Evolutionary conservation across 2,329 filamentous ascomycete species (phyloP), one percentile per base, ranked within the genome.

Genomic region (Diplodia sapinea): DNA sequence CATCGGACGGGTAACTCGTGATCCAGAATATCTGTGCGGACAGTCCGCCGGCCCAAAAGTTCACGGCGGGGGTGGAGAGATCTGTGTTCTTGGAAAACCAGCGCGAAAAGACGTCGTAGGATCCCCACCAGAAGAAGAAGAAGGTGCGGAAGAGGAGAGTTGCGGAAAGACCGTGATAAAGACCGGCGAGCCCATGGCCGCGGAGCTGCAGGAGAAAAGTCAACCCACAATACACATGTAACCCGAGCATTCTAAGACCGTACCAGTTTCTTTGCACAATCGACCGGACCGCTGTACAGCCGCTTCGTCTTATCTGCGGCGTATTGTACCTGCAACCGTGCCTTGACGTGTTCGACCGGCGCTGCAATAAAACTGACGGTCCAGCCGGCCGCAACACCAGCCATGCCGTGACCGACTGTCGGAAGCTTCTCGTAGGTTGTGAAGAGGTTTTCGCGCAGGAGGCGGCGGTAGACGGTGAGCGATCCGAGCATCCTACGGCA

Each of bases 111-210:
- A 97, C 73, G 74, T 97, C 94, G 82, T 99, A 99, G 69, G 89
- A 91, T n/a, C 89, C 89, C 95, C 95, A 99, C 94, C 94, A 98
- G 82, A 90, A 95, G 85, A 97, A 97, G 84, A 99, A 99, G 82
- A 94, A 96, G 15, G 89, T 88, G 20, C 95, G 87, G 82, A 98
- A 98, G 57, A 98, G 79, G 59, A 98, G 82, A 0, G 95, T 98
- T 1, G 95, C 92, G 47, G 81, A 83, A 13, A 99, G 85, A 0
- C 95, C 95, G 76, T 93, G 93, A 79, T 94, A 99, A 8, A 99
- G 79, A 43, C 94, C 95, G 26, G 80, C 76, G 2, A 97, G 74
- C 55, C 95, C 94, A 77, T 98, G 93, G 62, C 77, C 76, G 59
- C 84, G 75, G 81, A 84, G 23, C 29, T 47, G 55, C 61, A 52